phyloP scores from a whole-genome alignment of 768 basidiomycete species.

The Auriscalpium vulgare region DNA sequence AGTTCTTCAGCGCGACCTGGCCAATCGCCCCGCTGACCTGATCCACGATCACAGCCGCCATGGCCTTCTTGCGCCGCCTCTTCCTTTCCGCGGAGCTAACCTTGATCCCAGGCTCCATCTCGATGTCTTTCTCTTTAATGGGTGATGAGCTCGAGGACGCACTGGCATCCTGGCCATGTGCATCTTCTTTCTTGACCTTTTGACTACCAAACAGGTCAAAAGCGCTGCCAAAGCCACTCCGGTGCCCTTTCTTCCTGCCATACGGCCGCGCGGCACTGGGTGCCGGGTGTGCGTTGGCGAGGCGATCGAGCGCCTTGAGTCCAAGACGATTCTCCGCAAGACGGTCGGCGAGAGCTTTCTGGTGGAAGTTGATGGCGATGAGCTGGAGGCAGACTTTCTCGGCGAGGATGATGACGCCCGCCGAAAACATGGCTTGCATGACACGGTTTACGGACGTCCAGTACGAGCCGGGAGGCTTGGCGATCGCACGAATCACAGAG shows the following conservation, averaged over 20 bases:
- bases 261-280: conserved; percentile 30
- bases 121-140: background rate
- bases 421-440: conserved; percentile 52
- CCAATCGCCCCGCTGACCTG: conserved; percentile 61
- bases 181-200: conserved; percentile 3
- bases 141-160: conserved; percentile 6
- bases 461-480: conserved; percentile 54
- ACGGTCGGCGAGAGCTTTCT: conserved; percentile 67
- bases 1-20: conserved; percentile 62
- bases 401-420: conserved; percentile 34
- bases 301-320: conserved; percentile 58
- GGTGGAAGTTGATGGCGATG: conserved; percentile 76
- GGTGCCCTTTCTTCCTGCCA: conserved; percentile 32
- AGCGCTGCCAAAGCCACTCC: conserved; percentile 22
- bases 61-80: conserved; percentile 39
- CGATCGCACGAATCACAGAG: conserved; percentile 49
- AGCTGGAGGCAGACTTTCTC: conserved; percentile 63
- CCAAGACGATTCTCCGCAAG: conserved; percentile 63
- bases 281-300: conserved; percentile 57
- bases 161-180: background rate
- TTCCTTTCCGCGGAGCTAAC: conserved; percentile 25
- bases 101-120: background rate
- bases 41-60: conserved; percentile 65
- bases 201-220: conserved; percentile 10
- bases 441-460: conserved; percentile 64